phyloP scores from a whole-genome alignment of 306 rosid genomes.

The Benincasa hispida region DNA sequence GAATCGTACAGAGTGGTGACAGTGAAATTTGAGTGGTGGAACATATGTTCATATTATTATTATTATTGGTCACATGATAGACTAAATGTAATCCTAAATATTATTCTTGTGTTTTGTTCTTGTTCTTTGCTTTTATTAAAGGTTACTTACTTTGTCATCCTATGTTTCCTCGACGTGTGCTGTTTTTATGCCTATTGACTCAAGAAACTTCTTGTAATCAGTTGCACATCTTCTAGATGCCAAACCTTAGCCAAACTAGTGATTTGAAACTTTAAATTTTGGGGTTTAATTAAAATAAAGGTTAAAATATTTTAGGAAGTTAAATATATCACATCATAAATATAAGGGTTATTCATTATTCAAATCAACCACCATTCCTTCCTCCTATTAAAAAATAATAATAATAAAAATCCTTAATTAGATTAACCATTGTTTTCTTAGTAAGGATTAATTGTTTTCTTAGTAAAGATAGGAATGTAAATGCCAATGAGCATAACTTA shows the following conservation, averaged over 20 bases:
- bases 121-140: neutral
- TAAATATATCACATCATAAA: too few species aligned
- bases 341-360: too few species aligned
- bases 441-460: too few species aligned
- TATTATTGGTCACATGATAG: neutral
- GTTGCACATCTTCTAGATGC: neutral
- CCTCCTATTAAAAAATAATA: too few species aligned
- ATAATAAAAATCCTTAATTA: too few species aligned
- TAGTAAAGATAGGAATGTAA: too few species aligned
- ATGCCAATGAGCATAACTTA: too few species aligned
- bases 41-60: neutral
- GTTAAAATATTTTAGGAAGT: too few species aligned
- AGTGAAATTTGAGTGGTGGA: neutral
- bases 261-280: neutral
- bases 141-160: neutral
- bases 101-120: neutral
- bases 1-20: neutral
- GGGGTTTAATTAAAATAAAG: neutral
- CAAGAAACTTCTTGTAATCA: neutral
- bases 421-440: too few species aligned
- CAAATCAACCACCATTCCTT: too few species aligned
- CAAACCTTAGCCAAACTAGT: neutral
- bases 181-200: neutral
- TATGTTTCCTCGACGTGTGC: neutral
- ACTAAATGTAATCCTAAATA: neutral